These are phyloP conservation scores for Hypsizygus ulmarius DNA, from an alignment of 1,284 basidiomycete species.

Conservation along the genomic window DNA sequence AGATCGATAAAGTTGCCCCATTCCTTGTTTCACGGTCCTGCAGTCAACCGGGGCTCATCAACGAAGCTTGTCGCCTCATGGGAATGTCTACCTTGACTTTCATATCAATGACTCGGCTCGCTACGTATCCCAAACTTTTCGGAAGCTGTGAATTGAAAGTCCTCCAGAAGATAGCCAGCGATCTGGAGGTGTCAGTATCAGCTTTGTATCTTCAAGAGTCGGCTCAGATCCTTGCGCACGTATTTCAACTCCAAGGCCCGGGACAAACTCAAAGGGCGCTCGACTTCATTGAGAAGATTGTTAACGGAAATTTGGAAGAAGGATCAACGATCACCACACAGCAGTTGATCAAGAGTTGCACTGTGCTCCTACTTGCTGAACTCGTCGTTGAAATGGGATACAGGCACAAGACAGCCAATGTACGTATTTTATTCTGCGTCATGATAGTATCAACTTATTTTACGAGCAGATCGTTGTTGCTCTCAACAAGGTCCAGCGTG, in stretches of 20 bases:
- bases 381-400: slow-evolving; percentile 79
- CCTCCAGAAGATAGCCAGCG: slow-evolving; percentile 42
- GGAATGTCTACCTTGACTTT: slow-evolving; percentile 58
- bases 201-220: slow-evolving; percentile 61
- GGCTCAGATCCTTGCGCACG: slow-evolving; percentile 67
- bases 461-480: slow-evolving; percentile 54
- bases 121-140: slow-evolving; percentile 73
- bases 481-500: slow-evolving; percentile 55
- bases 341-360: slow-evolving; percentile 60
- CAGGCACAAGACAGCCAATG: slow-evolving; percentile 44
- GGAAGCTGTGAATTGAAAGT: slow-evolving; percentile 56
- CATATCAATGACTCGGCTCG: slow-evolving; percentile 61
- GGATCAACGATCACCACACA: slow-evolving; percentile 43
- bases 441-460: neutral
- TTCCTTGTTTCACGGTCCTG: slow-evolving; percentile 62
- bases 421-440: slow-evolving; percentile 27
- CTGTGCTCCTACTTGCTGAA: slow-evolving; percentile 67
- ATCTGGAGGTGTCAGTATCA: slow-evolving; percentile 46
- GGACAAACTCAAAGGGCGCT: slow-evolving; percentile 56
- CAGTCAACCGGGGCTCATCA: slow-evolving; percentile 55
- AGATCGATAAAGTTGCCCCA: slow-evolving; percentile 67
- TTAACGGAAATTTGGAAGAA: slow-evolving; percentile 39
- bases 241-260: slow-evolving; percentile 61
- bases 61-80: slow-evolving; percentile 65
- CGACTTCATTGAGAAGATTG: slow-evolving; percentile 56